Percentiles rank a stretch among this genome's conserved stretches.
Evolutionary conservation across 1,139 yeast genomes (phyloP).

Genomic region (Kodamaea derodonti): DNA sequence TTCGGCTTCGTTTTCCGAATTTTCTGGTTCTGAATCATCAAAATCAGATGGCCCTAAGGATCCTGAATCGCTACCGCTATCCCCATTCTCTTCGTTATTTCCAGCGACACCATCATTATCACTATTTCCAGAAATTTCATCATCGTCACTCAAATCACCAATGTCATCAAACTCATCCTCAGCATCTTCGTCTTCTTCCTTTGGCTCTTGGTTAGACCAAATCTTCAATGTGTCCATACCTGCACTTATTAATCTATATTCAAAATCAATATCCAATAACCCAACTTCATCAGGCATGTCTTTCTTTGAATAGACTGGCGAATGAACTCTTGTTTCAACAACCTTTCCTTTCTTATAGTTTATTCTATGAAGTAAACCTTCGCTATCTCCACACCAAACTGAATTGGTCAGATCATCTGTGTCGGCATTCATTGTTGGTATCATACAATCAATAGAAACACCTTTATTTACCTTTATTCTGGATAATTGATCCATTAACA

Average conservation of each 20-base stretch:
- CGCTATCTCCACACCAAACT: constrained; percentile 83
- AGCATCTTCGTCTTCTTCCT: constrained; percentile 16
- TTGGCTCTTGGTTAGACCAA: constrained; percentile 48
- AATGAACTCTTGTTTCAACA: constrained; percentile 65
- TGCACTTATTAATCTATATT: constrained; percentile 73
- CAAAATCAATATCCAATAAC: constrained; percentile 71
- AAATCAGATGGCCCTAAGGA: constrained; percentile 5
- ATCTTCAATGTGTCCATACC: constrained; percentile 79
- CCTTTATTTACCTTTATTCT: constrained; percentile 67
- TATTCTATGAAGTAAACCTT: constrained; percentile 71
- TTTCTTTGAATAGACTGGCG: constrained; percentile 39
- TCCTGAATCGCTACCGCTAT: constrained; percentile 1
- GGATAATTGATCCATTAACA: constrained; percentile 74
- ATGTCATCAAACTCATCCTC: constrained; percentile 10
- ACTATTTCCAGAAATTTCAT: constrained; percentile 17
- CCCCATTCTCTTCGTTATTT: constrained; percentile 1
- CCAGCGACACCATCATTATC: no score
- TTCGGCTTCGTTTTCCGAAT: constrained; percentile 11
- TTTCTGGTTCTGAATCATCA: constrained; percentile 6
- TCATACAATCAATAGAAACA: constrained; percentile 74
- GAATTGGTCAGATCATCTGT: constrained; percentile 46
- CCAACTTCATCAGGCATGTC: constrained; percentile 59
- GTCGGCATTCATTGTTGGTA: constrained; percentile 73
- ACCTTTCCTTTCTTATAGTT: constrained; percentile 63
- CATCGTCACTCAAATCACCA: constrained; percentile 12